These are phyloP conservation scores for Heracleum sosnowskyi DNA, from an alignment of 129 eudicot genomes.

Conservation along the genomic window DNA sequence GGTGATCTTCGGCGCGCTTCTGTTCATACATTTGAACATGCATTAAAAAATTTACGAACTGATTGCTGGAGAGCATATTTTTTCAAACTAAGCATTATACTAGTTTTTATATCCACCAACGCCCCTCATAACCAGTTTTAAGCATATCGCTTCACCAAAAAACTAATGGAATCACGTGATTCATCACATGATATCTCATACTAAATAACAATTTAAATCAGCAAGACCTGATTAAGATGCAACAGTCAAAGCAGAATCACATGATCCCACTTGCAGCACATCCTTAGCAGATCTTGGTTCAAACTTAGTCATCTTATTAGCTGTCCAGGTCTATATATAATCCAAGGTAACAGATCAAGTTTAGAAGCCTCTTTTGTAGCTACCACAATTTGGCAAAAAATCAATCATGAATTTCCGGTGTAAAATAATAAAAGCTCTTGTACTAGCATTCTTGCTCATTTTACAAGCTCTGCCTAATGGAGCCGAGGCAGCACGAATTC, in stretches of 20 bases:
- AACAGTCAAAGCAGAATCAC: constrained; percentile 58
- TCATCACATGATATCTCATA: constrained; percentile 30
- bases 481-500: constrained; percentile 27
- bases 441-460: constrained; percentile 39
- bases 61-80: not conserved
- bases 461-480: constrained; percentile 23
- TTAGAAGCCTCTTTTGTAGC: not conserved
- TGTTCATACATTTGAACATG: not conserved
- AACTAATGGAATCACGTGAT: constrained; percentile 2
- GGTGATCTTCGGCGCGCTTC: not conserved
- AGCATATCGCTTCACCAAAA: not conserved
- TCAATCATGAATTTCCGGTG: constrained; percentile 38
- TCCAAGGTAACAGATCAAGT: not conserved
- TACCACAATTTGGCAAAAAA: constrained; percentile 6
- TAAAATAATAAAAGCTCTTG: constrained; percentile 21
- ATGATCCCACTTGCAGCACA: constrained; percentile 56
- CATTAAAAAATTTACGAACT: not conserved
- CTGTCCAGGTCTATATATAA: not conserved
- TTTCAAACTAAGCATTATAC: constrained; percentile 6
- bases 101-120: constrained; percentile 5
- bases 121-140: not conserved
- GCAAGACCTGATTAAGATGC: constrained; percentile 7
- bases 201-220: not conserved
- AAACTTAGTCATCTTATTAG: not conserved
- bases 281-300: constrained; percentile 23